phyloP scores from a whole-genome alignment of 208 protist species.

The Polymyxa betae region DNA sequence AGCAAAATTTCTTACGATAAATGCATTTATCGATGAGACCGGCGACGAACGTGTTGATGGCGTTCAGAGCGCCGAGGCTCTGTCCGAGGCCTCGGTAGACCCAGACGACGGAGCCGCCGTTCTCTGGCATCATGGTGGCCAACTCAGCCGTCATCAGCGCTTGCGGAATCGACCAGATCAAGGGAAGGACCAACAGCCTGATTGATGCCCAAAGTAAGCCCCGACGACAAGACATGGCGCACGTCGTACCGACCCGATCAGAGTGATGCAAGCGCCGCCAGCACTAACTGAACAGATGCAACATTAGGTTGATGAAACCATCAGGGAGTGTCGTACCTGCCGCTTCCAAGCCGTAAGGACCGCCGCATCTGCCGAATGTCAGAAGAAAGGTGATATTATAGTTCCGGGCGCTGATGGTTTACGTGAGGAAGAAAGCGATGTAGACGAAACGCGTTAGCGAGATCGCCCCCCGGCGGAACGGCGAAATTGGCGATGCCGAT shows the following conservation, averaged over 20 bases:
- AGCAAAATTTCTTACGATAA: not conserved
- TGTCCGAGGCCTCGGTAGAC: conserved; percentile 48
- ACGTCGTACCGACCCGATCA: conserved; percentile 14
- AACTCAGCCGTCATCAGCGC: conserved; percentile 46
- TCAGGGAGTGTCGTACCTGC: conserved; percentile 13
- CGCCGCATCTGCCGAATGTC: conserved; percentile 3
- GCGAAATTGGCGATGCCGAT: too few species aligned
- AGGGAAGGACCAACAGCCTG: not conserved
- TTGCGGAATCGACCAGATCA: conserved; percentile 28
- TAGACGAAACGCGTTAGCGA: not conserved
- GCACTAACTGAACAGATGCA: not conserved
- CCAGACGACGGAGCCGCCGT: conserved; percentile 29
- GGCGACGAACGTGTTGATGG: not conserved
- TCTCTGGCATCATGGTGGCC: conserved; percentile 47
- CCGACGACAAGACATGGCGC: not conserved
- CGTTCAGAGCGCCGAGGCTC: conserved; percentile 20
- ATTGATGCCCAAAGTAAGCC: not conserved
- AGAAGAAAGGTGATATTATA: too few species aligned
- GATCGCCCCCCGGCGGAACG: not conserved
- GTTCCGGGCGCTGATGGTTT: not conserved
- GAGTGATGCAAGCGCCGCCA: conserved; percentile 12
- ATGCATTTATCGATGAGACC: conserved; percentile 27
- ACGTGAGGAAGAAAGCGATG: not conserved
- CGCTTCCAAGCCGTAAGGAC: conserved; percentile 31
- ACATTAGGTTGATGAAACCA: not conserved